Conservation (phyloP, 306 rosid genomes). For the Ormosia emarginata region DNA sequence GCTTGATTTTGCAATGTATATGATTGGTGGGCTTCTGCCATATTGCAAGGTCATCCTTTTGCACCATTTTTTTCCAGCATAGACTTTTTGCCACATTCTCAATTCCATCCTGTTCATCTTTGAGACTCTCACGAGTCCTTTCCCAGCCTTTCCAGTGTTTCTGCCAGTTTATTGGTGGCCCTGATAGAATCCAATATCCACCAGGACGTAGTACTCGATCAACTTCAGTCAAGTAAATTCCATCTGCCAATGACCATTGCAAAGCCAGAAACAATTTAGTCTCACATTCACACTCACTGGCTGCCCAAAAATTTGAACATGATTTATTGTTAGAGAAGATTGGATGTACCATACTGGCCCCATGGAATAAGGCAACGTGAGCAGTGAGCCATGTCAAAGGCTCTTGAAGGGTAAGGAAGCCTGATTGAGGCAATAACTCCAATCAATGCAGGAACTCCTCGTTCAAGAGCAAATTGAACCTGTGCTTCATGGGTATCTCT, state of each 20-base stretch:
- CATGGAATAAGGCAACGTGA: slow-evolving; percentile 99
- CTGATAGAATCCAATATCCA: slow-evolving; percentile 94
- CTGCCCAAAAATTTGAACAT: not conserved
- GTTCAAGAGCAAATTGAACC: slow-evolving; percentile 93
- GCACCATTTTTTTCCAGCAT: slow-evolving; percentile 86
- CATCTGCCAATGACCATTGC: slow-evolving; percentile 49
- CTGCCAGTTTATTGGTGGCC: slow-evolving; percentile 95
- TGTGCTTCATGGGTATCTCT: slow-evolving; percentile 92
- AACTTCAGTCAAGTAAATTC: slow-evolving; percentile 72
- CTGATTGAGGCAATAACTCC: slow-evolving; percentile 84
- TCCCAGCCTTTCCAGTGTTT: slow-evolving; percentile 87
- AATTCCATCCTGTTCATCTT: slow-evolving; percentile 60
- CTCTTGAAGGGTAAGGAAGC: slow-evolving; percentile 96
- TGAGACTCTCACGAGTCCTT: slow-evolving; percentile 63
- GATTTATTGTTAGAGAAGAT: not conserved
- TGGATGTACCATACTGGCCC: slow-evolving; percentile 62
- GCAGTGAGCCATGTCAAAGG: slow-evolving; percentile 97
- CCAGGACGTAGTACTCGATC: slow-evolving; percentile 92
- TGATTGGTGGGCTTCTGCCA: slow-evolving; percentile 96
- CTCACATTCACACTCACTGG: not conserved
- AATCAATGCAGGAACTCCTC: slow-evolving; percentile 94
- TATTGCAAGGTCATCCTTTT: slow-evolving; percentile 75
- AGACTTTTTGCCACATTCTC: slow-evolving; percentile 75
- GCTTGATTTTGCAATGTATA: slow-evolving; percentile 54
- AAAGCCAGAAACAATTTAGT: not conserved